phyloP scores from a whole-genome alignment of 2,329 filamentous ascomycete genomes.

The Tolypocladium endophyticum region DNA sequence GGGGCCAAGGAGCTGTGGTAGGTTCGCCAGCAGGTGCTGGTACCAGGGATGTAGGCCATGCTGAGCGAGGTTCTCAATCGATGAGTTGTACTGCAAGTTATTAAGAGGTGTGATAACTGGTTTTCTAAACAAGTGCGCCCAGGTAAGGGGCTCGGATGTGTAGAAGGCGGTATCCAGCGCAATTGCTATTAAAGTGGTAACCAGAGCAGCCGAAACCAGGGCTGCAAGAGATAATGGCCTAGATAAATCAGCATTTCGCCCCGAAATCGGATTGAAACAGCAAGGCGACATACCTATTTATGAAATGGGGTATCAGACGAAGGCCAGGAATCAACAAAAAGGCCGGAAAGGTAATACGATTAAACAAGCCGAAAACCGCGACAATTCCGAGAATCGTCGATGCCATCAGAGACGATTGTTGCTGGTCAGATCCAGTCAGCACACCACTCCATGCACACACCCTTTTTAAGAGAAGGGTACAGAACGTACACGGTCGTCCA shows the following conservation, averaged over 20 bases:
- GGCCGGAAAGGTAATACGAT: conserved; percentile 93
- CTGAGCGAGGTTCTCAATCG: conserved; percentile 57
- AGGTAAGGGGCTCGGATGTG: conserved; percentile 48
- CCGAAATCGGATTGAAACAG: not conserved
- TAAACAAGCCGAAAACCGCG: conserved; percentile 80
- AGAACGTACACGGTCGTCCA: conserved; percentile 59
- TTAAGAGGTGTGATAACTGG: conserved; percentile 70
- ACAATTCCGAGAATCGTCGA: conserved; percentile 73
- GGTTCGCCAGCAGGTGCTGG: conserved; percentile 62
- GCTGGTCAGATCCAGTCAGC: conserved; percentile 32
- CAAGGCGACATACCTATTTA: conserved; percentile 53
- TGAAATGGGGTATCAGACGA: conserved; percentile 75
- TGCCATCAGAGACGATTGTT: conserved; percentile 65
- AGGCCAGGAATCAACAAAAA: conserved; percentile 79
- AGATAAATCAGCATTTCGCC: conserved; percentile 8
- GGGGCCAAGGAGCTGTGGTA: conserved; percentile 61
- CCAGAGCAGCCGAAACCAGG: conserved; percentile 52
- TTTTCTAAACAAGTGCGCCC: conserved; percentile 50
- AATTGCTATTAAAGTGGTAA: conserved; percentile 64
- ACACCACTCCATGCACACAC: not conserved
- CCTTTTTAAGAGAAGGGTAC: not conserved
- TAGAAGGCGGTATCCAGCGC: conserved; percentile 83
- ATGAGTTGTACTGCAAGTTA: conserved; percentile 66
- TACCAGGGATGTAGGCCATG: conserved; percentile 74
- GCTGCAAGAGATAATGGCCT: conserved; percentile 52